Evolutionary conservation across 768 basidiomycete genomes (phyloP).

Genomic region (Kwoniella dejecticola): DNA sequence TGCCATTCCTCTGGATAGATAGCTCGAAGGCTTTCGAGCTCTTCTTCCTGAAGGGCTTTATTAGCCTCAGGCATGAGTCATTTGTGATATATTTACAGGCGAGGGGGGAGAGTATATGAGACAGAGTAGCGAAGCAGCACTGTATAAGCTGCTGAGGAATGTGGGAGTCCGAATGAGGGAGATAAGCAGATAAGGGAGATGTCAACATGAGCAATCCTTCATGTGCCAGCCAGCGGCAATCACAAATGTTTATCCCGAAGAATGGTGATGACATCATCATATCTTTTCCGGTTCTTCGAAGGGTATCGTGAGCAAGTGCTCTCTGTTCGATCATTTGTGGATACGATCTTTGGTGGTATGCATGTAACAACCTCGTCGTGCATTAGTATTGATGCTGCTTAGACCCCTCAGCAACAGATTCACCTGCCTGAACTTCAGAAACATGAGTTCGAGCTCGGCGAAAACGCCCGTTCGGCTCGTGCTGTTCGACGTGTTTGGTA

Average conservation of each 20-base stretch:
- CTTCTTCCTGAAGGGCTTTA: conserved; percentile 44
- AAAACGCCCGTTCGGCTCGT: conserved; percentile 43
- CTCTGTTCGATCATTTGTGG: no score
- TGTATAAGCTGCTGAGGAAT: background rate
- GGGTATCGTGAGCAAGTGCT: no score
- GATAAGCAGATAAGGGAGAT: background rate
- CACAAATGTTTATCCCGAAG: background rate
- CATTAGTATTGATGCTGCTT: no score
- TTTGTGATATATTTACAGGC: conserved; percentile 9
- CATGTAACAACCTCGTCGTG: no score
- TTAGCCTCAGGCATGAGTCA: conserved; percentile 45
- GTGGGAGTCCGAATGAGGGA: background rate
- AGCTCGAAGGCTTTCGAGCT: conserved; percentile 47
- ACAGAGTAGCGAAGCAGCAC: background rate
- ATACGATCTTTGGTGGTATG: no score
- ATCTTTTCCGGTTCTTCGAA: background rate
- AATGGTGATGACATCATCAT: conserved; percentile 15
- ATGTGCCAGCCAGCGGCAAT: background rate
- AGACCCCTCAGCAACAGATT: no score
- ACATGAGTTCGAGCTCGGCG: conserved; percentile 5
- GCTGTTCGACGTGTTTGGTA: conserved; percentile 54
- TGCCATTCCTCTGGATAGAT: conserved; percentile 51
- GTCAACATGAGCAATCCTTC: conserved; percentile 12
- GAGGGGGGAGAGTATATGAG: background rate
- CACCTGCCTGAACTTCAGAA: background rate